Evolutionary conservation across 2,329 filamentous ascomycete species (phyloP).

Genomic region (Aspergillus ustus): DNA sequence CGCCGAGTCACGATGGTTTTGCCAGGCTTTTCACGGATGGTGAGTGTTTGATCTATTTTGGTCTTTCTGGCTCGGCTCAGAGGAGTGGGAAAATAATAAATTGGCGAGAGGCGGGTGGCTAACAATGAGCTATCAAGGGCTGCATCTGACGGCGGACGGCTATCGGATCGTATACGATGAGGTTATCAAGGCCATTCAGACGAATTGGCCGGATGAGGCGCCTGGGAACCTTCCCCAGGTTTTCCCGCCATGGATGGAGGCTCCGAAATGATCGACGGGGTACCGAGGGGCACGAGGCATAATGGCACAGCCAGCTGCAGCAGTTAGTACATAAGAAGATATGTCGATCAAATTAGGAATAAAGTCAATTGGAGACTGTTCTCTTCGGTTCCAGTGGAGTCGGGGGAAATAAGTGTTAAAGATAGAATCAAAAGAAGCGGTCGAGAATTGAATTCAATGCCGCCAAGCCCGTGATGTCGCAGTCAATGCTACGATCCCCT

Average conservation of each 20-base stretch:
- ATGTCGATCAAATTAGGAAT: neutral
- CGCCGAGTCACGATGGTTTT: constrained; percentile 61
- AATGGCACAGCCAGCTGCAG: neutral
- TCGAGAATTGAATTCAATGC: constrained; percentile 17
- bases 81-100: too few relatives aligned
- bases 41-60: constrained; percentile 37
- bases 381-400: neutral
- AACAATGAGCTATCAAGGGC: constrained; percentile 29
- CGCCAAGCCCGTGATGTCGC: constrained; percentile 18
- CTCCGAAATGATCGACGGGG: constrained; percentile 37
- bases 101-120: too few relatives aligned
- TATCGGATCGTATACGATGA: constrained; percentile 62
- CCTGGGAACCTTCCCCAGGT: constrained; percentile 58
- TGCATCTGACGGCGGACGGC: constrained; percentile 62
- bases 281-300: neutral
- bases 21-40: constrained; percentile 61
- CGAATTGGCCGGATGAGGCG: constrained; percentile 59
- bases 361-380: neutral
- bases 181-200: constrained; percentile 56
- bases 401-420: neutral
- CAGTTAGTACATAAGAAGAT: neutral
- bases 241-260: constrained; percentile 58
- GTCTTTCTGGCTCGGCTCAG: neutral
- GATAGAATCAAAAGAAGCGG: constrained; percentile 20
- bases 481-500: constrained; percentile 18